Conservation (phyloP, 805 yeast species). For the Wickerhamomyces alni region DNA sequence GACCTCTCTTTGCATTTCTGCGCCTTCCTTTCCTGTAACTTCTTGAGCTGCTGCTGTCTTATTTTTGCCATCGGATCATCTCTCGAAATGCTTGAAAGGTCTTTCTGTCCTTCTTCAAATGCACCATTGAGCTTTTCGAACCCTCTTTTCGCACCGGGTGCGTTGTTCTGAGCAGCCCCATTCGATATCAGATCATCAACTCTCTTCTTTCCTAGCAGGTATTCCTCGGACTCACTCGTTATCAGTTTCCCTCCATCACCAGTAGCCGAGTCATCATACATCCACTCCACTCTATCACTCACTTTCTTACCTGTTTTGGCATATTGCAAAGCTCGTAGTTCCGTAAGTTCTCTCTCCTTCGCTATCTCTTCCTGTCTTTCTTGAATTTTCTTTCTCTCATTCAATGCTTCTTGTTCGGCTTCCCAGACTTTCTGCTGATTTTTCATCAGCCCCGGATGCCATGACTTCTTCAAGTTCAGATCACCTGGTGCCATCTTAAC, state of each 20-base stretch:
- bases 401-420: conserved; percentile 68
- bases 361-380: conserved; percentile 59
- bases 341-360: conserved; percentile 54
- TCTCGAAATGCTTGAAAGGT: conserved; percentile 5
- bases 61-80: conserved; percentile 50
- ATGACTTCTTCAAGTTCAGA: conserved; percentile 84
- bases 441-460: conserved; percentile 88
- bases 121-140: conserved; percentile 11
- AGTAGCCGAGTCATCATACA: conserved; percentile 57
- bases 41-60: conserved; percentile 21
- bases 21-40: conserved; percentile 7
- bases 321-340: conserved; percentile 42
- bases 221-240: conserved; percentile 38
- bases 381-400: conserved; percentile 60
- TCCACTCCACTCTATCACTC: conserved; percentile 67
- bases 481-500: conserved; percentile 61
- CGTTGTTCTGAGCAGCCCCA: background rate
- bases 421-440: conserved; percentile 85
- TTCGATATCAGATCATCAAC: conserved; percentile 33
- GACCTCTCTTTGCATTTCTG: conserved; percentile 13
- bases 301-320: conserved; percentile 33
- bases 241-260: conserved; percentile 21
- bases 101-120: background rate
- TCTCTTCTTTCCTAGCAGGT: conserved; percentile 46
- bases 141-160: conserved; percentile 18